A percentile compares a stretch with the other conserved stretches of the same genome.
These are phyloP conservation scores for Lablab purpureus DNA, from an alignment of 306 rosid species.

Conservation along the genomic window DNA sequence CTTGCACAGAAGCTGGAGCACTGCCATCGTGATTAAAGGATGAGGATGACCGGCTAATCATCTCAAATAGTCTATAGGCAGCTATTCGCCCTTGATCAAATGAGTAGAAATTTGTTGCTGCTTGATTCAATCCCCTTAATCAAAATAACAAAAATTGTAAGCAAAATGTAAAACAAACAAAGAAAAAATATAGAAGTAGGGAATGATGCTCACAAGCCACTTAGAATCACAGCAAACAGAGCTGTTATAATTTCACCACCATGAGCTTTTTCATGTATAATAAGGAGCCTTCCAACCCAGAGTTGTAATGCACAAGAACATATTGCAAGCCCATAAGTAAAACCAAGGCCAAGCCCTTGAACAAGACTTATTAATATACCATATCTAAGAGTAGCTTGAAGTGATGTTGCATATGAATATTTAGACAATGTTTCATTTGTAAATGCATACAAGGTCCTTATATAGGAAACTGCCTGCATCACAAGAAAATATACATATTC, in stretches of 20 bases:
- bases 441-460: slow-evolving; percentile 90
- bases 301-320: slow-evolving; percentile 99
- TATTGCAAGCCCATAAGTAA: slow-evolving; percentile 98
- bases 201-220: slow-evolving; percentile 91
- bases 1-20: slow-evolving; percentile 78
- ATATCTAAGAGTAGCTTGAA: slow-evolving; percentile 98
- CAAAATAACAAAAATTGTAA: slow-evolving; percentile 41
- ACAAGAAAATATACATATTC: slow-evolving; percentile 43
- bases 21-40: slow-evolving; percentile 83
- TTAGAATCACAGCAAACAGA: slow-evolving; percentile 91
- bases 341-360: slow-evolving; percentile 99
- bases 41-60: slow-evolving; percentile 98
- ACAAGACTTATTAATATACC: slow-evolving; percentile 98
- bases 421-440: slow-evolving; percentile 98
- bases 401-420: slow-evolving; percentile 97
- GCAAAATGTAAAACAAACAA: slow-evolving; percentile 16
- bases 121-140: slow-evolving; percentile 96
- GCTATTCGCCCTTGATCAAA: slow-evolving; percentile 99
- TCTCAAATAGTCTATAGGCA: slow-evolving; percentile 97
- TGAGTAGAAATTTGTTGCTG: slow-evolving; percentile 98
- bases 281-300: slow-evolving; percentile 98
- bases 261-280: slow-evolving; percentile 65
- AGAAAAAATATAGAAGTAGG: not conserved
- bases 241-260: slow-evolving; percentile 98
- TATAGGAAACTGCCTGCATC: slow-evolving; percentile 94